These are phyloP conservation scores for Diaporthe destruens DNA, from an alignment of 2,329 filamentous ascomycete species.

Conservation along the genomic window DNA sequence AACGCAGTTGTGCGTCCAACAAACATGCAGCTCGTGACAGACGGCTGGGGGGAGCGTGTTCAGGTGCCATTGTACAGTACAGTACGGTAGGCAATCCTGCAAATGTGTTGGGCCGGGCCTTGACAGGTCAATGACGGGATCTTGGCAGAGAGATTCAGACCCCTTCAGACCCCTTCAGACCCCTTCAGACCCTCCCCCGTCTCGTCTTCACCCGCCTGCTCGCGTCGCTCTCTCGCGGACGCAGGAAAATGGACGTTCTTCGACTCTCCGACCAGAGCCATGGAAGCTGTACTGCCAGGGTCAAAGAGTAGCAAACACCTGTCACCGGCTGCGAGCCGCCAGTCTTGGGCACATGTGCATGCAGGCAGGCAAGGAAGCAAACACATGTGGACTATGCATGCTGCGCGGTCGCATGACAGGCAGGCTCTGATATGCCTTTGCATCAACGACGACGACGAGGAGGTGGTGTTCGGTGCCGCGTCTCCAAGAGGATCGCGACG, in stretches of 20 bases:
- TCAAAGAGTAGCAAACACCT: slow-evolving; percentile 17
- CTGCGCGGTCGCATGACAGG: background rate
- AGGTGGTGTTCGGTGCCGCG: background rate
- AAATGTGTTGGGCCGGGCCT: background rate
- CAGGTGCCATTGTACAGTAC: background rate
- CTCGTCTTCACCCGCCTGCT: background rate
- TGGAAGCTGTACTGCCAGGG: background rate
- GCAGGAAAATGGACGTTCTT: background rate
- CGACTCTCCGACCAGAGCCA: background rate
- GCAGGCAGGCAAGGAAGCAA: slow-evolving; percentile 12
- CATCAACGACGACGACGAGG: background rate
- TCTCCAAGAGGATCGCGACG: background rate
- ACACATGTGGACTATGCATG: background rate
- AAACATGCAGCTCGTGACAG: slow-evolving; percentile 1
- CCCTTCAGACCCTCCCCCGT: background rate
- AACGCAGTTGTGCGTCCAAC: slow-evolving; percentile 4
- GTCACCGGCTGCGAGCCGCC: slow-evolving; percentile 10
- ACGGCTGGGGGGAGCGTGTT: slow-evolving; percentile 1
- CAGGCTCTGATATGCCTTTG: background rate
- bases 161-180: too few species aligned
- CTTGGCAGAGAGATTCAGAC: slow-evolving; percentile 18
- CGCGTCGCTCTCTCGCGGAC: background rate
- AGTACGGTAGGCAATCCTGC: too few species aligned
- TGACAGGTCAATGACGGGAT: slow-evolving; percentile 21
- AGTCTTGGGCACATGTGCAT: background rate